Conservation (phyloP, 352 stramenopile genomes). For the Phytophthora palmivora region DNA sequence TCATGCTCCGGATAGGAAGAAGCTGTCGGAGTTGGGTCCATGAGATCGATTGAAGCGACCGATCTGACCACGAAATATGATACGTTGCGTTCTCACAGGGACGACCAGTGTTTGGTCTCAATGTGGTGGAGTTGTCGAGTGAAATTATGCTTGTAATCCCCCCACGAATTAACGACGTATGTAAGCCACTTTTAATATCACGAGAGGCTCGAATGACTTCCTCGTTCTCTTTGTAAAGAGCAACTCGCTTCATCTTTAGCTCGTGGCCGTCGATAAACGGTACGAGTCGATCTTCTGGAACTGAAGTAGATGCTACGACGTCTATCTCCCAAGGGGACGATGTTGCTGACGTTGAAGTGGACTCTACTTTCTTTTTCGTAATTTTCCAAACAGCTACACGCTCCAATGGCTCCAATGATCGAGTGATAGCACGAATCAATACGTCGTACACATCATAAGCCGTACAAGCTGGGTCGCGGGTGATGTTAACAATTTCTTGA, state of each 20-base stretch:
- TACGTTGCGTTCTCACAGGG: slow-evolving; percentile 56
- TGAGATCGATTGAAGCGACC: slow-evolving; percentile 47
- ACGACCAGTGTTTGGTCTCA: not conserved
- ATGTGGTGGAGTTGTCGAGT: not conserved
- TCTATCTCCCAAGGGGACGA: slow-evolving; percentile 41
- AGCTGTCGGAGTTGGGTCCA: slow-evolving; percentile 65
- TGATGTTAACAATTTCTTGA: slow-evolving; percentile 50
- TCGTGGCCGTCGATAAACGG: slow-evolving; percentile 71
- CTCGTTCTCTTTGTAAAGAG: slow-evolving; percentile 61
- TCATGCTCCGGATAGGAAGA: slow-evolving; percentile 71
- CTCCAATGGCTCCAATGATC: slow-evolving; percentile 50
- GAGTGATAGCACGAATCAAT: slow-evolving; percentile 51
- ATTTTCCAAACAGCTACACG: slow-evolving; percentile 71
- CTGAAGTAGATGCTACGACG: slow-evolving; percentile 57
- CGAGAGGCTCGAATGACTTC: slow-evolving; percentile 20
- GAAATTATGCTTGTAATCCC: slow-evolving; percentile 21
- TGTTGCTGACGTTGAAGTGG: not conserved
- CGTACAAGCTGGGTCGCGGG: slow-evolving; percentile 42
- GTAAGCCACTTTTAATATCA: not conserved
- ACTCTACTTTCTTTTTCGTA: slow-evolving; percentile 4
- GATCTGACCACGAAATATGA: slow-evolving; percentile 61
- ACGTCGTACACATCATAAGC: slow-evolving; percentile 65
- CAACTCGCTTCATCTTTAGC: slow-evolving; percentile 65
- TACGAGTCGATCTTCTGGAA: slow-evolving; percentile 63
- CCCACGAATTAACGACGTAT: slow-evolving; percentile 25